Percentiles rank a stretch among this genome's conserved stretches.
These are phyloP conservation scores for Anaeramoeba flamelloides DNA, from an alignment of 78 protist genomes.

Conservation along the genomic window DNA sequence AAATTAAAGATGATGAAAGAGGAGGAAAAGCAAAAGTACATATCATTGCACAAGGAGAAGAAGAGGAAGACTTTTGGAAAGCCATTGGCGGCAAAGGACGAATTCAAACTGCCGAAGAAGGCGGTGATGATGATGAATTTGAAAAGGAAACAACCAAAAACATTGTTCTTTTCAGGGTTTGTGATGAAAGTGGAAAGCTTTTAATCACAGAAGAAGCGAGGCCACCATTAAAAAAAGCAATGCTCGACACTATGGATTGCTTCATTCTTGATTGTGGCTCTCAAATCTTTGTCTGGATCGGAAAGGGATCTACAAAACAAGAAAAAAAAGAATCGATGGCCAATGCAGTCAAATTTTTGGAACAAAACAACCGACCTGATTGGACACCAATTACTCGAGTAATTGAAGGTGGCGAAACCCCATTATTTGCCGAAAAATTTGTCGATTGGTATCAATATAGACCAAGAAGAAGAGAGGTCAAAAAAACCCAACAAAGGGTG, in stretches of 20 bases:
- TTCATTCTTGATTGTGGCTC: constrained; percentile 31
- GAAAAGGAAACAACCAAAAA: neutral
- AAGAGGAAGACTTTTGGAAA: constrained; percentile 20
- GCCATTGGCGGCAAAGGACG: neutral
- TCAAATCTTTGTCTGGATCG: constrained; percentile 43
- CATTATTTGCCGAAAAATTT: constrained; percentile 22
- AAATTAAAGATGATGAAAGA: constrained; percentile 17
- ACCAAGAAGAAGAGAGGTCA: too few relatives aligned
- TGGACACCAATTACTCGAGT: constrained; percentile 2
- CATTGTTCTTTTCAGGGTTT: too few relatives aligned
- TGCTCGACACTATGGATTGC: constrained; percentile 25
- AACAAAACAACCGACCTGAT: constrained; percentile 2
- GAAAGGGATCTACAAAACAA: constrained; percentile 22
- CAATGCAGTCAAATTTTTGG: constrained; percentile 4
- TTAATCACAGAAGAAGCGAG: neutral
- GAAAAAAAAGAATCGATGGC: constrained; percentile 12
- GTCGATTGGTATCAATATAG: too few relatives aligned
- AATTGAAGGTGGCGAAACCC: constrained; percentile 27
- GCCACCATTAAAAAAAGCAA: constrained; percentile 1
- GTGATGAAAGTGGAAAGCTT: constrained; percentile 14
- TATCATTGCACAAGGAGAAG: constrained; percentile 12
- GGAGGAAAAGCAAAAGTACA: constrained; percentile 11
- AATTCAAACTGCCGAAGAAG: constrained; percentile 18
- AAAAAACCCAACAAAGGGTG: too few relatives aligned
- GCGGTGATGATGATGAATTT: constrained; percentile 13